Conservation (phyloP, 139 green algal species). For the Chlorella sp. region DNA sequence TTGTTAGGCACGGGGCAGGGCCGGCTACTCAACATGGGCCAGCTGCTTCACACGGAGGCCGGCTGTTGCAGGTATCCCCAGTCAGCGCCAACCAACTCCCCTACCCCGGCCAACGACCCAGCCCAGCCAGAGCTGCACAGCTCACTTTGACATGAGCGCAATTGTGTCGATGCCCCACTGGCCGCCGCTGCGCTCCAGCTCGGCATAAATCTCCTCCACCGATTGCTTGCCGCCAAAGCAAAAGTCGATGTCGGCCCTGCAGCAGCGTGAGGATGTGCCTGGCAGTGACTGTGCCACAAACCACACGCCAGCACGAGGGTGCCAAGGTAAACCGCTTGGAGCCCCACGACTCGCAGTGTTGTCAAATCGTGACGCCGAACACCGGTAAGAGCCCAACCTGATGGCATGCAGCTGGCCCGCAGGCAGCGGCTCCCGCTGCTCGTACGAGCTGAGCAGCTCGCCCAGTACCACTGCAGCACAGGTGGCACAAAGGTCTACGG, state of each 20-base stretch:
- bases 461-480: slow-evolving; percentile 14
- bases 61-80: no score
- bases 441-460: slow-evolving; percentile 22
- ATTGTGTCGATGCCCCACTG: slow-evolving; percentile 19
- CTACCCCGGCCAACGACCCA: no score
- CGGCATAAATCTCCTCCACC: slow-evolving; percentile 39
- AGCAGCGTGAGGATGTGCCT: background rate
- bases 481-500: no score
- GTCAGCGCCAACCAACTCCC: no score
- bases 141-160: slow-evolving; percentile 22
- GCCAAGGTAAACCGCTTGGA: no score
- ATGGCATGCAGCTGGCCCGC: slow-evolving; percentile 6
- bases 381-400: background rate
- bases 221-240: slow-evolving; percentile 35
- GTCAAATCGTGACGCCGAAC: no score
- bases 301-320: no score
- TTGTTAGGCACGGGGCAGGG: no score
- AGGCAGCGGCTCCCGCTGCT: slow-evolving; percentile 18
- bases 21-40: no score
- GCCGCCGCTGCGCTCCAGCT: background rate
- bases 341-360: no score
- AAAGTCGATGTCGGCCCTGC: slow-evolving; percentile 27
- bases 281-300: no score
- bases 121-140: background rate
- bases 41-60: no score